Evolutionary conservation across 768 basidiomycete genomes (phyloP).

Genomic region (Coprinopsis sp.): DNA sequence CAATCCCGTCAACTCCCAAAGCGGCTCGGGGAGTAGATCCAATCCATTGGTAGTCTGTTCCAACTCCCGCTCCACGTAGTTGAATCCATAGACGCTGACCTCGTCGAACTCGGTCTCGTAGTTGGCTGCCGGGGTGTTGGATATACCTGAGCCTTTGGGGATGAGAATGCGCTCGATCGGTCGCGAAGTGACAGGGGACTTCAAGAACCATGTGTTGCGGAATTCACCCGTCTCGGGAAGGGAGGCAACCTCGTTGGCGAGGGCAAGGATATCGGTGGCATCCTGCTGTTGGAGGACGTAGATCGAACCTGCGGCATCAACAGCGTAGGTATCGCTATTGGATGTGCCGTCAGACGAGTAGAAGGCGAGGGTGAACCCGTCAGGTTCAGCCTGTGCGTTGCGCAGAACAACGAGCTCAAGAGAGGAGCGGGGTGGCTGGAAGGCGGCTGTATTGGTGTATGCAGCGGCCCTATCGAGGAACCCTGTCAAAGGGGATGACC

Average conservation of each 20-base stretch:
- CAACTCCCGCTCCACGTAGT: conserved; percentile 24
- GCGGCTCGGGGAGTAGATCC: conserved; percentile 23
- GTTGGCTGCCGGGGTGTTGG: conserved; percentile 3
- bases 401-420: conserved; percentile 29
- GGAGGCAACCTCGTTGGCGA: conserved; percentile 17
- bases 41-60: conserved; percentile 22
- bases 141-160: conserved; percentile 6
- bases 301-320: conserved; percentile 29
- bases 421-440: conserved; percentile 22
- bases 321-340: conserved; percentile 16
- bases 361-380: conserved; percentile 33
- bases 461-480: conserved; percentile 5
- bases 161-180: conserved; percentile 32
- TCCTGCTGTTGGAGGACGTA: conserved; percentile 22
- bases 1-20: conserved; percentile 30
- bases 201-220: conserved; percentile 33
- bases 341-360: conserved; percentile 16
- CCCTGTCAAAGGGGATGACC: conserved; percentile 1
- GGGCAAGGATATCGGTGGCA: conserved; percentile 20
- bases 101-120: conserved; percentile 19
- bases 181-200: conserved; percentile 25
- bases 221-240: conserved; percentile 26
- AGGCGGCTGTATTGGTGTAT: conserved; percentile 19
- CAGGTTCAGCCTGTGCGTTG: conserved; percentile 28
- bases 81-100: conserved; percentile 33